Percentiles rank a stretch among this genome's conserved stretches.
Evolutionary conservation across 305 asterid species (phyloP).

Genomic region (Plantago coronopus): DNA sequence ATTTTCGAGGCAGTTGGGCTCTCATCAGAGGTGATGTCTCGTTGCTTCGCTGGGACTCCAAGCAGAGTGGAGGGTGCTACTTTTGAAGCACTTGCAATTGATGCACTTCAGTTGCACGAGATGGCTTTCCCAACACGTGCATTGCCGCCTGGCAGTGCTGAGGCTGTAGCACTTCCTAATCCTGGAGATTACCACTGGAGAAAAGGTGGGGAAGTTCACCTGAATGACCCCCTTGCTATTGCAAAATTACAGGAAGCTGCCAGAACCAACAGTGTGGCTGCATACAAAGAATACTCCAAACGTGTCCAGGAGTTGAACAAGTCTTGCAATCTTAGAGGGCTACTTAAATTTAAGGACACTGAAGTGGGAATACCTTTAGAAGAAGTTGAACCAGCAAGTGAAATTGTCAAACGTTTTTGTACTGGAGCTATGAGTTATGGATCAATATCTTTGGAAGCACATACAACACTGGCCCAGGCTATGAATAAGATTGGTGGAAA

Average conservation of each 20-base stretch:
- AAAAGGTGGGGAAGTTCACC: slow-evolving; percentile 94
- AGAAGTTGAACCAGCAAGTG: slow-evolving; percentile 92
- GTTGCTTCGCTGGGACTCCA: slow-evolving; percentile 94
- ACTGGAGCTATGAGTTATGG: slow-evolving; percentile 99
- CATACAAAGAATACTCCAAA: slow-evolving; percentile 89
- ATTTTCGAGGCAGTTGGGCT: slow-evolving; percentile 99
- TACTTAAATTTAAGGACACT: slow-evolving; percentile 74
- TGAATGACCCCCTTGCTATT: slow-evolving; percentile 95
- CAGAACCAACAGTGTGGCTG: slow-evolving; percentile 79
- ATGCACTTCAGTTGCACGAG: slow-evolving; percentile 83
- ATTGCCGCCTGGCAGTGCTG: slow-evolving; percentile 89
- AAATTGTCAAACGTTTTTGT: slow-evolving; percentile 87
- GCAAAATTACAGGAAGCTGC: slow-evolving; percentile 97
- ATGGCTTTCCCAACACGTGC: slow-evolving; percentile 83
- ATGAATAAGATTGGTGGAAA: slow-evolving; percentile 96
- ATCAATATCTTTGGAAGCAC: slow-evolving; percentile 95
- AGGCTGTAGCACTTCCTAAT: slow-evolving; percentile 94
- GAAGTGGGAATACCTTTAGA: slow-evolving; percentile 64
- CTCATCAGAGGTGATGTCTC: slow-evolving; percentile 94
- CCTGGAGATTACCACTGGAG: slow-evolving; percentile 99
- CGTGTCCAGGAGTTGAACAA: slow-evolving; percentile 79
- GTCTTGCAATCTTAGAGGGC: slow-evolving; percentile 93
- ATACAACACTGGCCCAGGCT: slow-evolving; percentile 87
- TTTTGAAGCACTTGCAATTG: slow-evolving; percentile 85
- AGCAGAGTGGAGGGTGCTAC: slow-evolving; percentile 99